Evolutionary conservation across 2,329 filamentous ascomycete species (phyloP).

Genomic region (Alternaria sp.): DNA sequence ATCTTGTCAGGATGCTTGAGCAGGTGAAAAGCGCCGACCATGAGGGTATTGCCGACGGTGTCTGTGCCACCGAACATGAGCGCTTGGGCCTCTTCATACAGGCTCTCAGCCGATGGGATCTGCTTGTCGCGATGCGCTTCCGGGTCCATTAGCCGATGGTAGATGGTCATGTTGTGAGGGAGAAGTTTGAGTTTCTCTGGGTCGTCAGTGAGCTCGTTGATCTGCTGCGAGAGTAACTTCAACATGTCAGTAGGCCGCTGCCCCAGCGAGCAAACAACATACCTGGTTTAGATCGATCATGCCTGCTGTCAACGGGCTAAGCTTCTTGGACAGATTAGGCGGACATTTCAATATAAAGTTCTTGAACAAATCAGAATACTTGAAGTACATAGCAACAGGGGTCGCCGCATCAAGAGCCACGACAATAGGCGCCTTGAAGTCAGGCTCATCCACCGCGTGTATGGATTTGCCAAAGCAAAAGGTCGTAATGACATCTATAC

Average conservation of each 20-base stretch:
- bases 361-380: constrained; percentile 49
- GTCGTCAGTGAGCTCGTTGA: constrained; percentile 38
- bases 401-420: constrained; percentile 50
- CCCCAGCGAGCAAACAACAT: neutral
- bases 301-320: constrained; percentile 46
- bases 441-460: constrained; percentile 47
- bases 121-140: constrained; percentile 40
- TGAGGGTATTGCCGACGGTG: constrained; percentile 52
- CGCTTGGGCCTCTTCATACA: constrained; percentile 55
- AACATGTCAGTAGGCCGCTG: neutral
- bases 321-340: constrained; percentile 43
- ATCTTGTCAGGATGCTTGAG: constrained; percentile 43
- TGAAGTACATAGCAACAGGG: constrained; percentile 47
- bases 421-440: constrained; percentile 52
- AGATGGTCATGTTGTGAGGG: constrained; percentile 48
- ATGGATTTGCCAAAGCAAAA: constrained; percentile 53
- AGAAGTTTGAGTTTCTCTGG: constrained; percentile 39
- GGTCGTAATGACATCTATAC: constrained; percentile 35
- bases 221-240: constrained; percentile 40
- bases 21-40: constrained; percentile 52
- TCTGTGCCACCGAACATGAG: constrained; percentile 57
- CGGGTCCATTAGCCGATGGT: constrained; percentile 44
- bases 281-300: constrained; percentile 49
- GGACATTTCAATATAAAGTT: constrained; percentile 48
- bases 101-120: constrained; percentile 38